Percentiles rank a stretch among this genome's conserved stretches.
Evolutionary conservation across 768 basidiomycete species (phyloP).

Genomic region (Suillus bovinus): DNA sequence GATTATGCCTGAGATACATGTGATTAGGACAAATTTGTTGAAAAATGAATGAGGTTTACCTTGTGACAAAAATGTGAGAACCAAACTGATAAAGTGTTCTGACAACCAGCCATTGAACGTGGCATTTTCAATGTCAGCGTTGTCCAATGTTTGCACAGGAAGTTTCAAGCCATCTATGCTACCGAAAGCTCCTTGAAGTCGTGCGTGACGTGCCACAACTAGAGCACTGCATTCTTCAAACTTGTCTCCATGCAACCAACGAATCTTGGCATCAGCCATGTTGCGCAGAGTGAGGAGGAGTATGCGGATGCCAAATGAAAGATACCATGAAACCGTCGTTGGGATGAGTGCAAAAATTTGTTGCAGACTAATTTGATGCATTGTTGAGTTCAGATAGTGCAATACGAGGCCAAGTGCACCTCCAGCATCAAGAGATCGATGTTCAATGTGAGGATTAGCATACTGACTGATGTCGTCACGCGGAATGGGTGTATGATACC

Average conservation of each 20-base stretch:
- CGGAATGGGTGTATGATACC: too few species aligned
- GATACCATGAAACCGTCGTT: slow-evolving; percentile 36
- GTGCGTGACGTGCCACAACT: slow-evolving; percentile 29
- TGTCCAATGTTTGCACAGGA: slow-evolving; percentile 34
- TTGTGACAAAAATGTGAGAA: slow-evolving; percentile 36
- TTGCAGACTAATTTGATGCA: slow-evolving; percentile 38
- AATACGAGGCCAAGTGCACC: too few species aligned
- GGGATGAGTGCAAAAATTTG: slow-evolving; percentile 46
- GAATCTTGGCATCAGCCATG: slow-evolving; percentile 31
- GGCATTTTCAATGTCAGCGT: slow-evolving; percentile 45
- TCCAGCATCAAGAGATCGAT: neutral
- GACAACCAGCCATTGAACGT: slow-evolving; percentile 48
- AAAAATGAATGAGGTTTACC: neutral
- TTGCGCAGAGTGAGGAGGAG: slow-evolving; percentile 30
- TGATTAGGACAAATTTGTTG: neutral
- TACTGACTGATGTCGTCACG: too few species aligned
- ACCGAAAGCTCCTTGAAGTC: slow-evolving; percentile 40
- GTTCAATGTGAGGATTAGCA: neutral
- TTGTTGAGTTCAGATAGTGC: slow-evolving; percentile 12
- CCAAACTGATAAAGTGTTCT: slow-evolving; percentile 41
- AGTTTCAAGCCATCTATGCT: slow-evolving; percentile 45
- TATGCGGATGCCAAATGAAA: slow-evolving; percentile 34
- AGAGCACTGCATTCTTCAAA: slow-evolving; percentile 30
- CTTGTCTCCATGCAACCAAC: slow-evolving; percentile 29
- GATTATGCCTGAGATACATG: slow-evolving; percentile 33